Base-by-base conservation (phyloP, 2,329 filamentous ascomycete genomes). In the Trichoderma atrobrunneum region DNA sequence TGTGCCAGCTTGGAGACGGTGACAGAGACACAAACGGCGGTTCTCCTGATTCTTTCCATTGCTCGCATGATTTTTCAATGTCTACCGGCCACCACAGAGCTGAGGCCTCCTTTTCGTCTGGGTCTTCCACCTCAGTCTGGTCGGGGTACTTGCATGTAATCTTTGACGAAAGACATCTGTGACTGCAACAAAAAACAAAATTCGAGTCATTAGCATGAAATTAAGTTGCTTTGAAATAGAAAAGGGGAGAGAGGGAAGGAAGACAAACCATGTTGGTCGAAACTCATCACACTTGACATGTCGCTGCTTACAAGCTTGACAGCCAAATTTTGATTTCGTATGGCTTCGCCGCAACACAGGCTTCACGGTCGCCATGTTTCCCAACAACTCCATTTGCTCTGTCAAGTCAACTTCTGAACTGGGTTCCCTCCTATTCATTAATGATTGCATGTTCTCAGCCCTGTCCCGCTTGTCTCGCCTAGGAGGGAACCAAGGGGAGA, bases 221-320 rank as follows among this genome's bases (percentile, higher is more conserved):
- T 10, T n/a, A 24, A 8, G 2, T 51, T 39, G 8, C 6, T 56
- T 26, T 36, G 14, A 6, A n/a, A n/a, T 12, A 11, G 21, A 34
- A 11, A 26, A 66, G 12, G 39, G 11, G 21, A 7, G 21, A 14
- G 2, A 30, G 24, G 16, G 34, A 63, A n/a, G 21, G n/a, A n/a
- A 51, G 8, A 69, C 66, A 32, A 51, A 69, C 66, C 66, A 69
- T 14, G 66, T 34, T 21, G 66, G 66, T 16, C 66, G 66, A 61
- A 61, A 69, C 16, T 69, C 66, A 30, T 69, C 66, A 30, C 66
- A 69, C 16, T 69, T 69, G 24, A 69, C 56, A 51, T 69, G 66
- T 18, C 56, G 34, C 21, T 61, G 54, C n/a, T 69, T 69, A 61
- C 66, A 69, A 14, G 66, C 66, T 10, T 69, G 56, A 12, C 66